Conservation (phyloP, 305 asterid species). For the Ajuga reptans region DNA sequence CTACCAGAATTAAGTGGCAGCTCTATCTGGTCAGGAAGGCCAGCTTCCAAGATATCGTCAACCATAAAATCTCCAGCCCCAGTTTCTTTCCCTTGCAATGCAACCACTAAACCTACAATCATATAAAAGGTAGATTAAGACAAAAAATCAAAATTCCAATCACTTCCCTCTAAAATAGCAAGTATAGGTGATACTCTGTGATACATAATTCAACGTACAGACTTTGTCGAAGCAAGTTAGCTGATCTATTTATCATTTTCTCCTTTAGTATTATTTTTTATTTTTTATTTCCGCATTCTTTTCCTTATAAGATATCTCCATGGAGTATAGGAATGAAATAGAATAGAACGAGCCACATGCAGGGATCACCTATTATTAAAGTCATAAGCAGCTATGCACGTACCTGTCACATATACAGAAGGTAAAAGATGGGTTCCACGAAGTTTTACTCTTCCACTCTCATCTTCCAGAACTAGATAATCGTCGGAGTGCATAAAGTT, state of each 20-base stretch:
- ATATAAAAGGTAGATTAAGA: slow-evolving; percentile 7
- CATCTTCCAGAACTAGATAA: slow-evolving; percentile 79
- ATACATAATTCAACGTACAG: background rate
- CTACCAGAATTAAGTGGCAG: slow-evolving; percentile 55
- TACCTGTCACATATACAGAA: slow-evolving; percentile 80
- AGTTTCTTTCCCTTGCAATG: slow-evolving; percentile 80
- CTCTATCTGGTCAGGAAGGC: slow-evolving; percentile 75
- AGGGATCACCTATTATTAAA: background rate
- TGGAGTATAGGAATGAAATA: background rate
- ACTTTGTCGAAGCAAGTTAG: background rate
- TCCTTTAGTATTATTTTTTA: background rate
- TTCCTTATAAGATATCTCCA: background rate
- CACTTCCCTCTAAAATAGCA: background rate
- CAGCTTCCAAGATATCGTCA: slow-evolving; percentile 79
- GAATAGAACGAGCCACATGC: background rate
- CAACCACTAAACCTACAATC: slow-evolving; percentile 62
- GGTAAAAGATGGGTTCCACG: slow-evolving; percentile 54
- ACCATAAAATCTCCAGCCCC: slow-evolving; percentile 77
- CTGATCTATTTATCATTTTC: background rate
- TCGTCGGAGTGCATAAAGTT: slow-evolving; percentile 69
- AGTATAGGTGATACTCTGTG: background rate
- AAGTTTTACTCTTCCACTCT: slow-evolving; percentile 91
- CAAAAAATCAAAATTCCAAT: background rate
- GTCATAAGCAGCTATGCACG: slow-evolving; percentile 15
- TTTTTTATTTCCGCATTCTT: background rate